Conservation (phyloP, 257 asterid genomes). For the Lantana camara region DNA sequence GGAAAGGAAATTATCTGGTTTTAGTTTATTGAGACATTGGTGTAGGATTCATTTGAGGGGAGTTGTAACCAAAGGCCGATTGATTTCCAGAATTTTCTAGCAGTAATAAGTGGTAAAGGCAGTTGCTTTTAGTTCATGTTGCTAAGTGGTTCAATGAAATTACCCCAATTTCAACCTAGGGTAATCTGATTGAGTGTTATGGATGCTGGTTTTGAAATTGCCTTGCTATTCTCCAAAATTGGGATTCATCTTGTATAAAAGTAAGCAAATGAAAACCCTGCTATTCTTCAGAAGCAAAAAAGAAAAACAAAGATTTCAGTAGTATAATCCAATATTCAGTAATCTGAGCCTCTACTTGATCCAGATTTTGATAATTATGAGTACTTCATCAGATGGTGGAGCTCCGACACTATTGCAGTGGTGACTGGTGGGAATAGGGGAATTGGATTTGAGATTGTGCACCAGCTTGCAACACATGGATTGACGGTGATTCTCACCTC, state of each 20-base stretch:
- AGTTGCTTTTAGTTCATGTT: background rate
- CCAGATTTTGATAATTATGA: background rate
- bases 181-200: background rate
- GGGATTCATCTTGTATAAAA: no score
- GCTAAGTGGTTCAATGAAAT: background rate
- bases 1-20: background rate
- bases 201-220: no score
- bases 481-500: constrained; percentile 80
- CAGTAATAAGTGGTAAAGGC: background rate
- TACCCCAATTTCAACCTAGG: background rate
- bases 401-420: constrained; percentile 69
- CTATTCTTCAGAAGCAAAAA: no score
- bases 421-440: constrained; percentile 98
- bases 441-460: constrained; percentile 85
- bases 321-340: no score
- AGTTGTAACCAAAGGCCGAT: background rate
- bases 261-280: background rate
- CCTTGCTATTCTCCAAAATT: no score
- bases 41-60: background rate
- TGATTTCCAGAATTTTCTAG: constrained; percentile 5
- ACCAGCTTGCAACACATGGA: constrained; percentile 71
- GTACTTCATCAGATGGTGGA: constrained; percentile 77
- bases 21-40: background rate
- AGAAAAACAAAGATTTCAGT: no score
- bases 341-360: no score